phyloP scores from a whole-genome alignment of 2,329 filamentous ascomycete species.

The Xylaria multiplex region DNA sequence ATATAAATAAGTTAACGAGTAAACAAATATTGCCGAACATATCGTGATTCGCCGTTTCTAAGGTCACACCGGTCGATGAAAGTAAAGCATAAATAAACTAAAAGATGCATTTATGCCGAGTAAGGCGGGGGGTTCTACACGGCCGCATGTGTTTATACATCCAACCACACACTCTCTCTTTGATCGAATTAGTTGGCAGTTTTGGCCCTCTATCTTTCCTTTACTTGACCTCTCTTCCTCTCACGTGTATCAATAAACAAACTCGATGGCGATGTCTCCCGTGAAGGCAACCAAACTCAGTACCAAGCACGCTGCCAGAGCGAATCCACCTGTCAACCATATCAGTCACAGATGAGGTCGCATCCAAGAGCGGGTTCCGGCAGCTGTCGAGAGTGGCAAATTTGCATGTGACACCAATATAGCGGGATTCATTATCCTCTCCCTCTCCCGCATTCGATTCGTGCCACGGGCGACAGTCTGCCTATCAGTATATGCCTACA shows the following conservation, averaged over 20 bases:
- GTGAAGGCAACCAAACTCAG: background rate
- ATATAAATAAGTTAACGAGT: conserved; percentile 30
- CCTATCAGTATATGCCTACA: conserved; percentile 18
- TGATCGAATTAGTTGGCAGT: background rate
- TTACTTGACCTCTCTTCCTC: background rate
- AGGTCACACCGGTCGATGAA: background rate
- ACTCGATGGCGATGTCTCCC: background rate
- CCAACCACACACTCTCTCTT: background rate
- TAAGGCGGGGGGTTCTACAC: too few species aligned
- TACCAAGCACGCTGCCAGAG: conserved; percentile 14
- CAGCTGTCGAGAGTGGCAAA: conserved; percentile 44
- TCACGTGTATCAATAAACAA: background rate
- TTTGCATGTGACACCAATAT: conserved; percentile 31
- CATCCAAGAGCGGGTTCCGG: conserved; percentile 42
- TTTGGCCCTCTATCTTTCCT: background rate
- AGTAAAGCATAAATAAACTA: background rate
- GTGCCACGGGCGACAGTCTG: background rate
- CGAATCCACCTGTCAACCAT: conserved; percentile 35
- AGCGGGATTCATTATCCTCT: conserved; percentile 12
- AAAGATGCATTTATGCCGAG: background rate
- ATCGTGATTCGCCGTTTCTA: conserved; percentile 5
- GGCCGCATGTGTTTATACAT: background rate
- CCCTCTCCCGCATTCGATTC: conserved; percentile 10
- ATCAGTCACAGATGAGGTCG: conserved; percentile 37
- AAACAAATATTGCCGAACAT: conserved; percentile 7